These are phyloP conservation scores for Solanum chmielewskii DNA, from an alignment of 257 asterid species.

Conservation along the genomic window DNA sequence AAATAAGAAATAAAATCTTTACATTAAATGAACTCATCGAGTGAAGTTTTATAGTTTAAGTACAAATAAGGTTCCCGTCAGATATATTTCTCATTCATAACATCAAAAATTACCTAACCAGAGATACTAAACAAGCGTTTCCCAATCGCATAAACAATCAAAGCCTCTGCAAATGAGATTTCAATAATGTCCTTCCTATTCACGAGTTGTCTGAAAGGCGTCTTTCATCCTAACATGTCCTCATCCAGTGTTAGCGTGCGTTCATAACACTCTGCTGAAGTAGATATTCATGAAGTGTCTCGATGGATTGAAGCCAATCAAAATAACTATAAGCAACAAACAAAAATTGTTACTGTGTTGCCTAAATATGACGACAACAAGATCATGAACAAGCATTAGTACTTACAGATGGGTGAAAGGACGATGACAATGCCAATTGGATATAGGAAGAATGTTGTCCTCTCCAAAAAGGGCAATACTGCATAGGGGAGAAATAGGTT, in stretches of 20 bases:
- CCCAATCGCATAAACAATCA: neutral
- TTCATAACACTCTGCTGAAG: conserved; percentile 53
- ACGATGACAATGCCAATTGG: conserved; percentile 80
- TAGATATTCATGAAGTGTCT: conserved; percentile 85
- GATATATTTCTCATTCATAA: neutral
- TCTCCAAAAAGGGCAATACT: conserved; percentile 96
- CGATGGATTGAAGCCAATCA: conserved; percentile 91
- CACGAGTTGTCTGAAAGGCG: neutral
- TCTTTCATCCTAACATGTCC: neutral
- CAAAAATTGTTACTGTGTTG: neutral
- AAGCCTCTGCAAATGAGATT: neutral
- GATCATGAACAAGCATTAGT: neutral
- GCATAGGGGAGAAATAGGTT: conserved; percentile 16
- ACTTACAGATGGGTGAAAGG: conserved; percentile 74
- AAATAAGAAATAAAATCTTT: neutral
- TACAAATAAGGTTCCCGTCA: neutral
- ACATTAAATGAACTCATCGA: neutral
- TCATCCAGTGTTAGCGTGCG: conserved; percentile 13
- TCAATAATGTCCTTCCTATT: neutral
- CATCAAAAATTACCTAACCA: neutral
- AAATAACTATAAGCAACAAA: conserved; percentile 51
- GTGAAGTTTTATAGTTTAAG: neutral
- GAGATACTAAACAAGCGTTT: neutral
- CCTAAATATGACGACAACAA: neutral
- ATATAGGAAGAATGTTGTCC: conserved; percentile 92